Base-by-base conservation (phyloP, 1,139 yeast species). In the Suhomyces atakaporum region DNA sequence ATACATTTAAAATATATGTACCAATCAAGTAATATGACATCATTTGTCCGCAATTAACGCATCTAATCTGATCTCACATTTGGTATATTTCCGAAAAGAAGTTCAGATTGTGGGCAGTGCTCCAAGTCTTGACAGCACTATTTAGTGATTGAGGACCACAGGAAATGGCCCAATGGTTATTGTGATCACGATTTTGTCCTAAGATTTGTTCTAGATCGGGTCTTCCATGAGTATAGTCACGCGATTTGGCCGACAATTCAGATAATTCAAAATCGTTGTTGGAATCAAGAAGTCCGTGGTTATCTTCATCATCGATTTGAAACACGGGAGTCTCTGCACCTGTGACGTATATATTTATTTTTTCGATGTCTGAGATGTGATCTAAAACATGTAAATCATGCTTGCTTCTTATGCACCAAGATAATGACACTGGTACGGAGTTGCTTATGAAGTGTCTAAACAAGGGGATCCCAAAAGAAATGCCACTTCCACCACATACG, bases 401-500 rank as follows among this genome's bases (percentile, higher is more conserved):
- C 18, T 48, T 56, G 34, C 61, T 61, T 22, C 74, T 57, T 0
- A 77, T 69, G 26, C 79, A 66, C 94, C 94, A 84, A 0, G 75
- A 55, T 32, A 68, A 49, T n/a, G 30, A 25, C 5, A 29, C 44
- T 2, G 33, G 34, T 3, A 40, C 31, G 14, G 23, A 14, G 7
- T 28, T 31, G 11, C 22, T n/a, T 10, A 21, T 3, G 34, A 79
- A 68, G 45, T 66, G 62, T 42, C 64, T 54, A 51, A 60, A 68
- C 3, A 84, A 43, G 0, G 95, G 86, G 2, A 87, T 62, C 0
- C 87, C 92, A 49, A 79, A 77, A 0, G 96, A 82, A 5, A 89
- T 74, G 0, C 96, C 97, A 0, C 95, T 79, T 0, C 97, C 97
- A 7, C 96, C 97, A 23, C 89, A 84, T 3, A 88, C 60, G 7